phyloP scores from a whole-genome alignment of 148 eudicot species.

The Rhododendron griersonianum region DNA sequence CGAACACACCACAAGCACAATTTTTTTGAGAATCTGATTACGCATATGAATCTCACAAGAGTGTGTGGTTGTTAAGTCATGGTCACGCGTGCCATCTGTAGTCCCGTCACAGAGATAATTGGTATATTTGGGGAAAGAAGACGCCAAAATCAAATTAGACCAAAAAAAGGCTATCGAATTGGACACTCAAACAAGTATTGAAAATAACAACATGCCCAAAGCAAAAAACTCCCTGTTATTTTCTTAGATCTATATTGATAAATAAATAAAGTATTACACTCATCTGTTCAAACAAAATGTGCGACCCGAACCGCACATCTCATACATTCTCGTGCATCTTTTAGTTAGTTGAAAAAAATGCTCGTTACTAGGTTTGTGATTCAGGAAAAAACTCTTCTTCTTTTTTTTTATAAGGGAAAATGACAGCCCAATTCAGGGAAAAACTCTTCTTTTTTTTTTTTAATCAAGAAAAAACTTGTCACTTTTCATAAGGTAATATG shows the following conservation, averaged over 20 bases:
- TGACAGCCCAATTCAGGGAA: no score
- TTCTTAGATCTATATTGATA: background rate
- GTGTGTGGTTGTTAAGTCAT: background rate
- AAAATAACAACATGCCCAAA: background rate
- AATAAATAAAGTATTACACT: background rate
- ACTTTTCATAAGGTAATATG: no score
- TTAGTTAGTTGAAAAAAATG: no score
- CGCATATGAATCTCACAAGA: background rate
- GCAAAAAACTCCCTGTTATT: background rate
- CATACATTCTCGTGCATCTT: no score
- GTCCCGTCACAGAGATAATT: background rate
- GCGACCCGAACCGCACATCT: no score
- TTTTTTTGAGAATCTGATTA: background rate
- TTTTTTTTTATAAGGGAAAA: no score
- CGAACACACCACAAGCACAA: background rate
- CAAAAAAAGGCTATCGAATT: background rate
- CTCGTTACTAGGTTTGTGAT: no score
- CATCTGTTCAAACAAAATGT: background rate
- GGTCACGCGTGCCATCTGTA: background rate
- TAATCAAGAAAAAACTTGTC: no score
- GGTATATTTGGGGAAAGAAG: background rate
- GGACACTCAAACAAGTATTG: background rate
- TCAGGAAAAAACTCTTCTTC: no score
- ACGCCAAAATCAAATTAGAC: background rate
- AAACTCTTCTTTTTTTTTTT: no score